Percentiles rank a stretch among this genome's conserved stretches.
Evolutionary conservation across 2,329 filamentous ascomycete genomes (phyloP).

Genomic region (Camillea tinctor): DNA sequence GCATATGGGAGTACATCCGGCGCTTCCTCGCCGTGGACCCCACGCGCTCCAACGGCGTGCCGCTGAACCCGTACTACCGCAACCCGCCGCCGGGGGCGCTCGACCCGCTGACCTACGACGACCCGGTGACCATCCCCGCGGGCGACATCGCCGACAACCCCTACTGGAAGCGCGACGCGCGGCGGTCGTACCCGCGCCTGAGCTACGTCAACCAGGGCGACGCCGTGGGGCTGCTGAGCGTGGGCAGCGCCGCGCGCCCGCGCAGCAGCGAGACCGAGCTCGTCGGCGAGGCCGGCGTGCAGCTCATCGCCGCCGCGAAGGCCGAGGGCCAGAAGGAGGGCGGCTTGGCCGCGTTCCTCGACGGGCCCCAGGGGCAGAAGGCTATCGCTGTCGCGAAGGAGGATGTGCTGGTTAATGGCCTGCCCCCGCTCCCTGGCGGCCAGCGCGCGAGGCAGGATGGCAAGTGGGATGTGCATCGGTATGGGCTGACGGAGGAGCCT

Average conservation of each 20-base stretch:
- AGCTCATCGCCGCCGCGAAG: slow-evolving; percentile 72
- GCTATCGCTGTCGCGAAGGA: slow-evolving; percentile 38
- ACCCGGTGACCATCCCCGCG: slow-evolving; percentile 80
- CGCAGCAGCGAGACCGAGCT: slow-evolving; percentile 87
- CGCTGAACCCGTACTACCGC: slow-evolving; percentile 89
- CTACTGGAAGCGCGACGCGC: slow-evolving; percentile 92
- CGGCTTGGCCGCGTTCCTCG: slow-evolving; percentile 65
- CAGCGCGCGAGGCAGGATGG: slow-evolving; percentile 51
- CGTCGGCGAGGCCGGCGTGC: slow-evolving; percentile 67
- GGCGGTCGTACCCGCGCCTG: slow-evolving; percentile 77
- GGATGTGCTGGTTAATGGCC: slow-evolving; percentile 70
- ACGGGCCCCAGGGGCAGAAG: slow-evolving; percentile 54
- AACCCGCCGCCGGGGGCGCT: slow-evolving; percentile 75
- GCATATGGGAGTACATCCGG: slow-evolving; percentile 84
- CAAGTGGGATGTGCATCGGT: slow-evolving; percentile 66
- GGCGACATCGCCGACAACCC: slow-evolving; percentile 87
- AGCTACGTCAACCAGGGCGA: slow-evolving; percentile 82
- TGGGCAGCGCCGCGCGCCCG: slow-evolving; percentile 78
- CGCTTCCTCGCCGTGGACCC: slow-evolving; percentile 77
- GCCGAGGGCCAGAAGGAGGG: slow-evolving; percentile 66
- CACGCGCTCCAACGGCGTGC: slow-evolving; percentile 85
- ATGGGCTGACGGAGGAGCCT: slow-evolving; percentile 63
- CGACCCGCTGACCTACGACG: slow-evolving; percentile 71
- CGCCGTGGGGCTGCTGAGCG: slow-evolving; percentile 77
- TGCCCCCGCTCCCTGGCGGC: slow-evolving; percentile 86